Evolutionary conservation across 2,329 filamentous ascomycete species (phyloP), one percentile per base, ranked within the genome.

Genomic region (Chaetothyriales sp.): DNA sequence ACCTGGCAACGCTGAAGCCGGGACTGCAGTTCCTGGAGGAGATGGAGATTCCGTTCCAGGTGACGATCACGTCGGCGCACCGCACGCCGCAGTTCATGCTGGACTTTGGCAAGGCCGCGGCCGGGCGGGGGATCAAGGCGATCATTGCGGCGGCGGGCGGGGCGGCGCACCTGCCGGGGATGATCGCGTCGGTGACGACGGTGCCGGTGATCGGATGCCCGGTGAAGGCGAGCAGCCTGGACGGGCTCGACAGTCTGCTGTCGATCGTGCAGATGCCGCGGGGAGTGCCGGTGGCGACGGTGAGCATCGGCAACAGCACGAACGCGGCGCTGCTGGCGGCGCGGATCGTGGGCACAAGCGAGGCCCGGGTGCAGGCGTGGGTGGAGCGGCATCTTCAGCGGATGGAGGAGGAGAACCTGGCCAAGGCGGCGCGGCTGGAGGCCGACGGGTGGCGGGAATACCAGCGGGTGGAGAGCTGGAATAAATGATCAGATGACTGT

Each of bases 171-270:
- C 67, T 86, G 0, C 81, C 82, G 0, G 82, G 83, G 18, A 86
- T 85, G 81, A 64, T 82, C 29, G 78, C 81, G 0, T 77, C 79
- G 1, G 76, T 81, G 60, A 84, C 81, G 0, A 70, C 78, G 1
- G 64, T 86, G n/a, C 83, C 83, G 0, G 83, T 86, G 1, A 84
- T 86, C 47, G 83, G 83, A 4, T 78, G 86, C 1, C 83, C 83
- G 0, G 80, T 87, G 43, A 83, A 81, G 67, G 82, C 80, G 0
- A 83, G 78, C 2, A 76, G 78, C 43, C 67, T 86, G 4, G 83
- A 85, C 62, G 83, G 82, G 4, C 66, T 80, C 58, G 83, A 86
- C 62, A 79, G 75, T 49, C 68, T 86, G 48, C 65, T 81, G 25
- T 81, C 76, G 57, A 85, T 85, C 57, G 81, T 85, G 4, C 82